These are phyloP conservation scores for Usnea hakonensis DNA, from an alignment of 495 filamentous ascomycete species.

Conservation along the genomic window DNA sequence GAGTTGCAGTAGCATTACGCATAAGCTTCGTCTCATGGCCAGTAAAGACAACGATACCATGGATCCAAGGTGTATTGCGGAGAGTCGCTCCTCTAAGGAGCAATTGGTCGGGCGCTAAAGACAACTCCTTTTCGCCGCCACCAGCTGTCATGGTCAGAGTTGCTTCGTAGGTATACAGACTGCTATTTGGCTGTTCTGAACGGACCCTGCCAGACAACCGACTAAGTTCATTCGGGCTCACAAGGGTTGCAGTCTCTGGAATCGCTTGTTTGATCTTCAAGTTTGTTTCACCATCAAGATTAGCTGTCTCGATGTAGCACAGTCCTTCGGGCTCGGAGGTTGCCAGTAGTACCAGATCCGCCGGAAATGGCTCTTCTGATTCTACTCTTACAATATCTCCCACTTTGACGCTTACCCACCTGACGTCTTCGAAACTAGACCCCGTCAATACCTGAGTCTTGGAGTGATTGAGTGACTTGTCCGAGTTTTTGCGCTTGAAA, in stretches of 20 bases:
- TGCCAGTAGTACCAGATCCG: constrained; percentile 84
- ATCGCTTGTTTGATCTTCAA: constrained; percentile 98
- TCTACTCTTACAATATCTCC: constrained; percentile 93
- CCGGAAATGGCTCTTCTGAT: constrained; percentile 93
- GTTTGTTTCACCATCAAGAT: constrained; percentile 97
- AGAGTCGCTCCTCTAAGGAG: constrained; percentile 89
- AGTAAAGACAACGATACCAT: constrained; percentile 94
- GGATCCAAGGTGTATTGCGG: constrained; percentile 95
- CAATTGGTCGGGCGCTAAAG: constrained; percentile 74
- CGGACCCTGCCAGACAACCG: constrained; percentile 77
- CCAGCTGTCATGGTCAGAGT: constrained; percentile 88
- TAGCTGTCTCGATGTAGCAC: constrained; percentile 98
- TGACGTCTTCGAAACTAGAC: constrained; percentile 74
- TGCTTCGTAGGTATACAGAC: constrained; percentile 96
- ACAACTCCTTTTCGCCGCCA: constrained; percentile 90
- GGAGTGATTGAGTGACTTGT: constrained; percentile 80
- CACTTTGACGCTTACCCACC: constrained; percentile 89
- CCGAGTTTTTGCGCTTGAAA: constrained; percentile 79
- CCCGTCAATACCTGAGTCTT: constrained; percentile 79
- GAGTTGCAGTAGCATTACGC: constrained; percentile 95
- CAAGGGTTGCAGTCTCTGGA: constrained; percentile 82
- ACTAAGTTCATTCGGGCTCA: constrained; percentile 80
- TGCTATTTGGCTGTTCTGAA: constrained; percentile 98
- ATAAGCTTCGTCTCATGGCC: constrained; percentile 99
- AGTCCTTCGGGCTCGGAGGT: constrained; percentile 96